Evolutionary conservation across 2,329 filamentous ascomycete species (phyloP).

Genomic region (Pyricularia pennisetigena): DNA sequence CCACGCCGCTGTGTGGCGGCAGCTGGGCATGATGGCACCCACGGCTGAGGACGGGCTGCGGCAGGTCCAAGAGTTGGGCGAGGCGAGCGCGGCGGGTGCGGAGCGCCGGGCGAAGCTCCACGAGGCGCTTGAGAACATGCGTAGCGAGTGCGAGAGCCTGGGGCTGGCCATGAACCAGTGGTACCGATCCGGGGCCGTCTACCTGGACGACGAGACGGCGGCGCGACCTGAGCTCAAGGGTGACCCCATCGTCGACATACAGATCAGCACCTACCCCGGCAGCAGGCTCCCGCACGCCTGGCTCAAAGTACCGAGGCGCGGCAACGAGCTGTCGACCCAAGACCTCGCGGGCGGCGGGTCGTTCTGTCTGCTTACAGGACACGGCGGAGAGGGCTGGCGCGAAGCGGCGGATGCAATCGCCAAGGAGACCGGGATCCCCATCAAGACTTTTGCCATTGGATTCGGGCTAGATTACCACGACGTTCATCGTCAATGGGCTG

Average conservation of each 20-base stretch:
- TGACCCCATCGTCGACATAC: constrained; percentile 31
- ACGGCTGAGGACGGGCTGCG: constrained; percentile 26
- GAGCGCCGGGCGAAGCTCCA: constrained; percentile 29
- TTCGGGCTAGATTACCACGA: constrained; percentile 51
- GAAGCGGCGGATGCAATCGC: constrained; percentile 30
- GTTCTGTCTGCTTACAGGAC: constrained; percentile 41
- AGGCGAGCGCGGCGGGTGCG: constrained; percentile 24
- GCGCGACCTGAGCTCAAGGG: constrained; percentile 11
- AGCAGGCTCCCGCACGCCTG: constrained; percentile 51
- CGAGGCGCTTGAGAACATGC: constrained; percentile 28
- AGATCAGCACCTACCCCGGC: constrained; percentile 46
- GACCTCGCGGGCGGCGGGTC: constrained; percentile 47
- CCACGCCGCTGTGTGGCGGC: constrained; percentile 33
- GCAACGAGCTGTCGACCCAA: constrained; percentile 41
- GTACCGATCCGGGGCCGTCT: constrained; percentile 36
- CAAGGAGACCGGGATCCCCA: constrained; percentile 28
- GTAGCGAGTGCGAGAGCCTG: constrained; percentile 42
- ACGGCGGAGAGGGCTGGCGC: constrained; percentile 46
- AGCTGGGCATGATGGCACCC: constrained; percentile 30
- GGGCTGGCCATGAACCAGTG: constrained; percentile 50
- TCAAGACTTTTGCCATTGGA: constrained; percentile 43
- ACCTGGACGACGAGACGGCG: constrained; percentile 28
- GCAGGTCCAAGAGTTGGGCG: constrained; percentile 28
- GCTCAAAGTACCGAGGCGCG: constrained; percentile 39
- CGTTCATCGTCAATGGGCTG: constrained; percentile 50